phyloP scores from a whole-genome alignment of 495 filamentous ascomycete genomes.

The Podospora conica region DNA sequence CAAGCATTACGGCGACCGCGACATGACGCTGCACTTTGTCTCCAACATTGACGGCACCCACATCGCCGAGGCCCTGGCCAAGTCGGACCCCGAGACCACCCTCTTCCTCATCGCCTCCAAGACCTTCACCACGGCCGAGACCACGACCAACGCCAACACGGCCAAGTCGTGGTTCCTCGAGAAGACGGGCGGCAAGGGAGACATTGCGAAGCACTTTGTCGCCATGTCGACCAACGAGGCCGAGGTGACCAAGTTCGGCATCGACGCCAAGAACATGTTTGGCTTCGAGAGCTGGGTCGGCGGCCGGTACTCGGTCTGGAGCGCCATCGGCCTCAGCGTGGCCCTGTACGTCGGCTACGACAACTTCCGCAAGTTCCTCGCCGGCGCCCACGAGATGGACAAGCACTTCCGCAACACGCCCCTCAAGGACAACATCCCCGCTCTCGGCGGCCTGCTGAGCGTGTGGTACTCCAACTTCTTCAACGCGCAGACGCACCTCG shows the following conservation, averaged over 20 bases:
- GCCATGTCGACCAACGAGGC: conserved; percentile 92
- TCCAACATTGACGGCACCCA: conserved; percentile 99
- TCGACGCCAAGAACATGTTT: conserved; percentile 98
- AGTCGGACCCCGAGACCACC: conserved; percentile 91
- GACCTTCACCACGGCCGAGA: conserved; percentile 99
- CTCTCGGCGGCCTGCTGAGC: conserved; percentile 83
- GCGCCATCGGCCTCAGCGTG: conserved; percentile 92
- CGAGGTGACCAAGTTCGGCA: conserved; percentile 97
- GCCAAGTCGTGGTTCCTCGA: conserved; percentile 94
- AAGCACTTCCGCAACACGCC: conserved; percentile 91
- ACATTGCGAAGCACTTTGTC: conserved; percentile 98
- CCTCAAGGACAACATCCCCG: conserved; percentile 89
- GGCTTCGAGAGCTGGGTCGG: conserved; percentile 98
- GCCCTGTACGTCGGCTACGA: conserved; percentile 92
- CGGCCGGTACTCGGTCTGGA: conserved; percentile 97
- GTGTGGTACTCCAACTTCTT: conserved; percentile 99
- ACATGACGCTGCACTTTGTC: conserved; percentile 89
- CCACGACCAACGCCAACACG: conserved; percentile 90
- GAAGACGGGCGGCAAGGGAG: conserved; percentile 66
- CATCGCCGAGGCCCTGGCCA: conserved; percentile 84
- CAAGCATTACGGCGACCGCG: conserved; percentile 82
- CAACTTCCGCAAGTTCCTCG: conserved; percentile 94
- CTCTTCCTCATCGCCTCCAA: conserved; percentile 97
- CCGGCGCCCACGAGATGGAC: conserved; percentile 96
- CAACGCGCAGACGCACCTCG: conserved; percentile 92